Conservation (phyloP, 768 basidiomycete species). For the Pleurotus eryngii region DNA sequence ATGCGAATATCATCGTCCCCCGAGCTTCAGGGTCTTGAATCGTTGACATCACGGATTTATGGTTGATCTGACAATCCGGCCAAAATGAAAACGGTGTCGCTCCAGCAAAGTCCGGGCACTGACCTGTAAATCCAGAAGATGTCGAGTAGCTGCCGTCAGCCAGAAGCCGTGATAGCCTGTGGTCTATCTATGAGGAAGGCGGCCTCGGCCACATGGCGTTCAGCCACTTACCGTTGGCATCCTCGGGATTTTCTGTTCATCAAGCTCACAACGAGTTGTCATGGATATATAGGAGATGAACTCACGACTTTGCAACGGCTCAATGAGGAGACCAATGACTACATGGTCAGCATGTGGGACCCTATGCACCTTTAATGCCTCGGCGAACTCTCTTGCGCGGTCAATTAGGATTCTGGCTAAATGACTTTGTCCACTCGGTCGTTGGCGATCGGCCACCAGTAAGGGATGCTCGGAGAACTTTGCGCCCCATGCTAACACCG, state of each 20-base stretch:
- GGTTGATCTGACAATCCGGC: conserved; percentile 60
- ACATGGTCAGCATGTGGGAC: conserved; percentile 77
- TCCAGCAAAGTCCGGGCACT: conserved; percentile 19
- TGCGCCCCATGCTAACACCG: conserved; percentile 87
- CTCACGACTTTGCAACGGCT: conserved; percentile 86
- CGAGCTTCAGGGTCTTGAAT: conserved; percentile 74
- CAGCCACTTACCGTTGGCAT: conserved; percentile 55
- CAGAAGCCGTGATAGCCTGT: conserved; percentile 85
- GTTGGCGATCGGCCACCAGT: conserved; percentile 73
- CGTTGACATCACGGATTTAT: conserved; percentile 71
- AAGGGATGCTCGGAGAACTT: conserved; percentile 92
- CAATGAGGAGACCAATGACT: conserved; percentile 77
- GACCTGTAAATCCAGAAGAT: conserved; percentile 75
- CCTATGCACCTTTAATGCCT: conserved; percentile 83
- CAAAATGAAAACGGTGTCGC: background rate
- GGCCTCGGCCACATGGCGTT: too few relatives aligned
- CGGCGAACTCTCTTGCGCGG: conserved; percentile 82
- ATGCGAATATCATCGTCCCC: conserved; percentile 86
- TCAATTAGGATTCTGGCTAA: conserved; percentile 76
- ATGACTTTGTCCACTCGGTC: conserved; percentile 67
- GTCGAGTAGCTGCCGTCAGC: conserved; percentile 74
- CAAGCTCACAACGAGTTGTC: conserved; percentile 11
- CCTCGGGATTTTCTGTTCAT: conserved; percentile 64
- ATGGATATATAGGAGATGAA: conserved; percentile 19
- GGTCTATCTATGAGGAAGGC: conserved; percentile 16